Evolutionary conservation across 805 yeast species (phyloP).

Genomic region (Wickerhamomyces canadensis): DNA sequence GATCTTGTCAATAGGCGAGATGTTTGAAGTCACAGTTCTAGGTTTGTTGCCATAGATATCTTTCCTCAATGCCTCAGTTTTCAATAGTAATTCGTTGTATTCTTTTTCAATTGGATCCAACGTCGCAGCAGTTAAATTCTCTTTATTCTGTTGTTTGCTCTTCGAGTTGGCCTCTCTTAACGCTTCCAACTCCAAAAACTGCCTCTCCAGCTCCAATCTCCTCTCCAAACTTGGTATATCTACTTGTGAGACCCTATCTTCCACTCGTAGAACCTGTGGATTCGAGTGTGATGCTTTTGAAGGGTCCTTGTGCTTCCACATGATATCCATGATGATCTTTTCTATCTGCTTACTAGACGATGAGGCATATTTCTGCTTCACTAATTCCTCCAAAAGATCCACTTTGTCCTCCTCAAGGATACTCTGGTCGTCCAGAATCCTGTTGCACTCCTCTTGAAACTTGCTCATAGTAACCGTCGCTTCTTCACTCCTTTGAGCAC

Average conservation of each 20-base stretch:
- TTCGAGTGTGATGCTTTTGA: conserved; percentile 9
- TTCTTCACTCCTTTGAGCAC: too few relatives aligned
- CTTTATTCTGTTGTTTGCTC: background rate
- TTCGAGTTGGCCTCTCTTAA: background rate
- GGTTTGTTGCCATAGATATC: conserved; percentile 15
- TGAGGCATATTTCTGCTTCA: conserved; percentile 15
- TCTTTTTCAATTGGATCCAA: conserved; percentile 4
- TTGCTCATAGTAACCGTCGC: background rate
- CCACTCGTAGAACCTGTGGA: conserved; percentile 19
- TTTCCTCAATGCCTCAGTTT: conserved; percentile 14
- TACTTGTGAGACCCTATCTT: conserved; percentile 11
- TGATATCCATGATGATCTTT: conserved; percentile 32
- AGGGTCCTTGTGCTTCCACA: conserved; percentile 36
- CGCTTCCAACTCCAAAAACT: conserved; percentile 16
- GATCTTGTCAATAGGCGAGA: conserved; percentile 33
- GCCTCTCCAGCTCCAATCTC: conserved; percentile 21
- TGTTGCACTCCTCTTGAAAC: conserved; percentile 26
- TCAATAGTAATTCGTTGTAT: conserved; percentile 14
- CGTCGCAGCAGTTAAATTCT: background rate
- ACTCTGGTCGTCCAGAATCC: conserved; percentile 25
- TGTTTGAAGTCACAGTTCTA: conserved; percentile 3
- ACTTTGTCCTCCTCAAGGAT: conserved; percentile 34
- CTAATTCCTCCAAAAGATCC: conserved; percentile 32
- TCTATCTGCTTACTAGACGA: conserved; percentile 25
- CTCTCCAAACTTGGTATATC: conserved; percentile 23